phyloP scores from a whole-genome alignment of 73 alveolate species.

The Breviolum minutum region DNA sequence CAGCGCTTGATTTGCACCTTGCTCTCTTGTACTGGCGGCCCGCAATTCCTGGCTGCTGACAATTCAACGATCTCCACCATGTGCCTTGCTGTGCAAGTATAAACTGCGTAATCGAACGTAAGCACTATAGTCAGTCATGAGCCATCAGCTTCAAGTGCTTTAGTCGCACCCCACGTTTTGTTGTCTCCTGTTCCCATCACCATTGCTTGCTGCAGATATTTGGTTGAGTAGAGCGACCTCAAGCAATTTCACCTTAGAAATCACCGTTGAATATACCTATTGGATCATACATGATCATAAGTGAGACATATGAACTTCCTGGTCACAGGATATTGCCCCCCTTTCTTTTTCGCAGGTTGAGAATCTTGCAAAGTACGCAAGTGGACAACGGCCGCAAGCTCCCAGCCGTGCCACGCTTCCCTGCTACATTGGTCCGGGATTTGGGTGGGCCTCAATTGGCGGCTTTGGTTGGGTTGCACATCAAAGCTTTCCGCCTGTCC shows the following conservation, averaged over 20 bases:
- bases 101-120: background rate
- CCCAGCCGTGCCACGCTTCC: constrained; percentile 94
- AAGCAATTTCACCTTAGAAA: no score
- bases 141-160: no score
- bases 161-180: no score
- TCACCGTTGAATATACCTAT: no score
- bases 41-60: constrained; percentile 83
- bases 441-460: constrained; percentile 82
- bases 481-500: constrained; percentile 58
- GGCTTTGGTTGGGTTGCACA: constrained; percentile 27
- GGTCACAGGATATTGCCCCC: background rate
- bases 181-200: no score
- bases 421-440: constrained; percentile 71
- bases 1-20: constrained; percentile 55
- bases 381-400: constrained; percentile 26
- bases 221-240: no score
- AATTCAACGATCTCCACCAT: constrained; percentile 25
- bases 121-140: background rate
- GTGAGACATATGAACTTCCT: no score
- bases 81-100: constrained; percentile 4
- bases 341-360: background rate
- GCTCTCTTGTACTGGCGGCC: constrained; percentile 87
- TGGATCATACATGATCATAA: no score
- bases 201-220: no score
- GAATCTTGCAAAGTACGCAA: constrained; percentile 7